These are phyloP conservation scores for Kokia cookei DNA, from an alignment of 441 rosid genomes.

Conservation along the genomic window DNA sequence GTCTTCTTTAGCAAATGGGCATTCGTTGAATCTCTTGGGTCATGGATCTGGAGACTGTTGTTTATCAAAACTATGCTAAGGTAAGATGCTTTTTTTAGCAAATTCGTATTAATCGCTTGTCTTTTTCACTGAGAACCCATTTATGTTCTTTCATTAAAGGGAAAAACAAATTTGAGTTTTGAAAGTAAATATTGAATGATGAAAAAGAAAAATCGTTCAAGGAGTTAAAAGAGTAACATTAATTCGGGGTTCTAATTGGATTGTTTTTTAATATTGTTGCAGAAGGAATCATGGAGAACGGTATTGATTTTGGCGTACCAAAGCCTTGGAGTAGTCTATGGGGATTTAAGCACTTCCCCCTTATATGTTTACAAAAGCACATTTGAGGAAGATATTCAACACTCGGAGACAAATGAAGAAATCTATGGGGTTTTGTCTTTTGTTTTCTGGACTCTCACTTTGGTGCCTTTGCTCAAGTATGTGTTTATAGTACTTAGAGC, in stretches of 20 bases:
- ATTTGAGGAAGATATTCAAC: conserved; percentile 81
- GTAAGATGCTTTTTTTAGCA: conserved; percentile 22
- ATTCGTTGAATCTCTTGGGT: conserved; percentile 10
- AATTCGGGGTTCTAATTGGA: not conserved
- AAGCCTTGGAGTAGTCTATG: conserved; percentile 93
- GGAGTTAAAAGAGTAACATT: conserved; percentile 1
- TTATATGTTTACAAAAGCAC: conserved; percentile 82
- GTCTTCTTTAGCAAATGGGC: conserved; percentile 19
- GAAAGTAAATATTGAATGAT: not conserved
- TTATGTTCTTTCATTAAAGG: not conserved
- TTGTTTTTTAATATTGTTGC: conserved; percentile 12
- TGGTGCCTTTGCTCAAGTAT: conserved; percentile 84
- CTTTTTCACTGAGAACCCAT: not conserved
- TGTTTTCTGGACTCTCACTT: conserved; percentile 90
- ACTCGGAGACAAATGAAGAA: conserved; percentile 90
- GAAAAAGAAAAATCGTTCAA: not conserved
- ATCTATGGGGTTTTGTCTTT: conserved; percentile 88
- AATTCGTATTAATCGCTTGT: not conserved
- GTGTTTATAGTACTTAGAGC: conserved; percentile 89
- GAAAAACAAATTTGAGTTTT: not conserved
- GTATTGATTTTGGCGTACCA: conserved; percentile 83
- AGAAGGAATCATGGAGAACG: conserved; percentile 92
- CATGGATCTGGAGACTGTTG: conserved; percentile 69
- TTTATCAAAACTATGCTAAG: conserved; percentile 40
- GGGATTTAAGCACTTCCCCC: conserved; percentile 93